Conservation (phyloP, 345 rosid species). For the Salix koriyanagi region DNA sequence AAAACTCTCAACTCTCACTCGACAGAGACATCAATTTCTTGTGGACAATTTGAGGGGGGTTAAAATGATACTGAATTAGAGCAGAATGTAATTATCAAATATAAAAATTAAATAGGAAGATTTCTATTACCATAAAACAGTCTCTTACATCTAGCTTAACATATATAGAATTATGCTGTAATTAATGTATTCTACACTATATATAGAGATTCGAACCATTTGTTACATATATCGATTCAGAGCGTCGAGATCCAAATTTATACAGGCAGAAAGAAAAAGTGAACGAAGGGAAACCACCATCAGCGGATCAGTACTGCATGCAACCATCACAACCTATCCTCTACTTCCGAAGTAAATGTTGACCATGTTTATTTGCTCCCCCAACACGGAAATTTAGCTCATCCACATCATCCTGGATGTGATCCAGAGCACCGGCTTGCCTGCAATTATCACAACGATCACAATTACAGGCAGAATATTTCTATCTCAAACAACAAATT, state of each 20-base stretch:
- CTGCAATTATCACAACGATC: constrained; percentile 32
- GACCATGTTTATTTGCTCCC: constrained; percentile 58
- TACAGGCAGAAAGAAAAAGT: neutral
- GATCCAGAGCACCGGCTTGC: constrained; percentile 61
- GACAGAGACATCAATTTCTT: too few relatives aligned
- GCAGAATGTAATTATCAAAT: too few relatives aligned
- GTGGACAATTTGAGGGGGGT: too few relatives aligned
- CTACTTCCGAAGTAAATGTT: constrained; percentile 74
- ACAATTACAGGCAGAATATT: neutral
- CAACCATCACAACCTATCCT: neutral
- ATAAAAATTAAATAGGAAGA: too few relatives aligned
- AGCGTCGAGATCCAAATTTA: constrained; percentile 4
- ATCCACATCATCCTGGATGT: constrained; percentile 58
- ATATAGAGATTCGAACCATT: too few relatives aligned
- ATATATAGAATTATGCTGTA: too few relatives aligned
- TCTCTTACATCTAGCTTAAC: too few relatives aligned
- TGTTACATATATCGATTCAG: too few relatives aligned
- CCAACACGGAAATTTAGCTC: constrained; percentile 57
- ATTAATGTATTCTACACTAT: too few relatives aligned
- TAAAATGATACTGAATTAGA: too few relatives aligned
- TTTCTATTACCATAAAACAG: too few relatives aligned
- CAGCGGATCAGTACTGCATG: neutral
- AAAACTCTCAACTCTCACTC: too few relatives aligned
- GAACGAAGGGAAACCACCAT: neutral
- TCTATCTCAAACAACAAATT: neutral